Percentiles rank a stretch among this genome's conserved stretches.
phyloP scores from a whole-genome alignment of 2,329 filamentous ascomycete genomes.

The Cercospora brassicicola region DNA sequence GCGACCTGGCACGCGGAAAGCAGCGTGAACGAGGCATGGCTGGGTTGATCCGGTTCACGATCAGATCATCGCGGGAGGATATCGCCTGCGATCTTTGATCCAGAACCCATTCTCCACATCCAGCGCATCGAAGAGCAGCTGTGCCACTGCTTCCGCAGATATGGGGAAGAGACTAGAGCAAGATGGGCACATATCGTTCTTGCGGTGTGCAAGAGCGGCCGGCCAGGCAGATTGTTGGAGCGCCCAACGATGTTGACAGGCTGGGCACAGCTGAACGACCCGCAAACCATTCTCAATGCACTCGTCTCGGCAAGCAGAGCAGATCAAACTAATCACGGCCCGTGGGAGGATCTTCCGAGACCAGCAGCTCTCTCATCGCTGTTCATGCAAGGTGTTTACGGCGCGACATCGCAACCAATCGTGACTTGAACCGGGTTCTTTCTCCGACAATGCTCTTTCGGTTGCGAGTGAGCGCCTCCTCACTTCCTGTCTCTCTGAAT shows the following conservation, averaged over 20 bases:
- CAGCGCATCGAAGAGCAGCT: constrained; percentile 13
- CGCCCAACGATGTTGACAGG: constrained; percentile 17
- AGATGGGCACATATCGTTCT: constrained; percentile 13
- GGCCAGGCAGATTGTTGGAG: constrained; percentile 11
- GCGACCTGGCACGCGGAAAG: constrained; percentile 12
- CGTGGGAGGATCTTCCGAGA: constrained; percentile 22
- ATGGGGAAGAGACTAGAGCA: constrained; percentile 18
- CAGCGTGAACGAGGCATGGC: constrained; percentile 9
- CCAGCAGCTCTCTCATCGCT: constrained; percentile 13
- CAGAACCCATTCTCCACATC: not conserved
- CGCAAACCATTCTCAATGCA: constrained; percentile 15
- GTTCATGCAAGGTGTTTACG: constrained; percentile 17
- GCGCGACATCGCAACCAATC: constrained; percentile 19
- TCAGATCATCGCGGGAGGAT: not conserved
- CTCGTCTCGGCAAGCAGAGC: constrained; percentile 17
- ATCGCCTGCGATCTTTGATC: not conserved
- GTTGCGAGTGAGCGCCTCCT: constrained; percentile 25
- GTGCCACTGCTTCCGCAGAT: constrained; percentile 19
- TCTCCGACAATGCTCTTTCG: constrained; percentile 14
- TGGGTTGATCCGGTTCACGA: not conserved
- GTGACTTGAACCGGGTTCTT: constrained; percentile 13
- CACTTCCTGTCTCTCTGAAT: constrained; percentile 21
- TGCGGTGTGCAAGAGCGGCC: constrained; percentile 26
- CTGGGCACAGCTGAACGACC: constrained; percentile 16
- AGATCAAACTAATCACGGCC: constrained; percentile 20